Base-by-base conservation (phyloP, 108 stramenopile genomes). In the Cyclotella baltica region DNA sequence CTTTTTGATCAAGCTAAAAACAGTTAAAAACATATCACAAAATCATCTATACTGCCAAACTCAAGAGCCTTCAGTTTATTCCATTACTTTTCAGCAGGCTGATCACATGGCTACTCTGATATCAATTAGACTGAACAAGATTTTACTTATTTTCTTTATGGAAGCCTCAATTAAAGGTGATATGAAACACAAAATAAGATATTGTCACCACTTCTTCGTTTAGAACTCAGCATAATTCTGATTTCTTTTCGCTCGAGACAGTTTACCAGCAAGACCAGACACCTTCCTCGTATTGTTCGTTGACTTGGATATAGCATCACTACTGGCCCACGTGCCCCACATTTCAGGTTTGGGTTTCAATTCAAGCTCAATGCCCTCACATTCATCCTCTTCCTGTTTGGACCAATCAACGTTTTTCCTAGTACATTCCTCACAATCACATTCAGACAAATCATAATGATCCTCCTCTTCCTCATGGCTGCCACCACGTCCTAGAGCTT, bases 291-390 rank as follows among this genome's bases (percentile, higher is more conserved):
- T 16, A 6, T 19, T 58, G 13, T 16, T 61, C 15, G 3, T 31
- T 9, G 30, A 8, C 30, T 33, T 33, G 0, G 59, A 18, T 34
- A 34, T 61, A 13, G 59, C 30, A 33, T 61, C 55, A 10, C 2
- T 27, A n/a, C 19, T n/a, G 6, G n/a, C 2, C n/a, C 47, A 1
- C 18, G n/a, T 16, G 2, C 2, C 47, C 18, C 47, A n/a, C 6
- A n/a, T 48, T 23, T 3, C 3, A 1, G 25, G 10, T 25, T 55
- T 55, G 10, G n/a, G 30, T 31, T 61, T 61, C 30, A 61, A 33
- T n/a, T 61, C 59, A 13, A 61, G 30, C 33, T 61, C 59, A 61
- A 61, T 61, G n/a, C 59, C 31, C 11, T 61, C 59, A 11, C 59
- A 61, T 22, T 33, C 30, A 16, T 33, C 59, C 13, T 61, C 55